Conservation (phyloP, 73 alveolate species). For the Paramecium sexaurelia region DNA sequence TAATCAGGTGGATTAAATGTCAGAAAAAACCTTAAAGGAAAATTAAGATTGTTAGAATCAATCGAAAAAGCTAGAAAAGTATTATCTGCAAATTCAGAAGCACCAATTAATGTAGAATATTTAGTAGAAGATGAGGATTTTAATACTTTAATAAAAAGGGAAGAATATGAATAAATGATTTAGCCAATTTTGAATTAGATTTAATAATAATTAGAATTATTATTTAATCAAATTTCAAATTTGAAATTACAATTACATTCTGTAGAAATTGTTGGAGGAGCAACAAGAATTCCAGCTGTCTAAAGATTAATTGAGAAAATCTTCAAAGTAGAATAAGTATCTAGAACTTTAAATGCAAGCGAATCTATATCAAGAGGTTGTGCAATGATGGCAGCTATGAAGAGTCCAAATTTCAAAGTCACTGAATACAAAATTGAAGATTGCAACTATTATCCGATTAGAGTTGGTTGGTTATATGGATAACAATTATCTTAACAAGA, state of each 20-base stretch:
- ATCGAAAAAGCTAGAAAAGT: conserved; percentile 94
- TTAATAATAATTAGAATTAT: neutral
- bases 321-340: conserved; percentile 86
- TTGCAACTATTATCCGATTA: conserved; percentile 83
- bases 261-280: conserved; percentile 98
- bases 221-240: conserved; percentile 62
- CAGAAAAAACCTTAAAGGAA: conserved; percentile 83
- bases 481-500: conserved; percentile 2
- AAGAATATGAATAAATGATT: conserved; percentile 85
- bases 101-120: conserved; percentile 85
- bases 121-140: conserved; percentile 96
- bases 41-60: conserved; percentile 92
- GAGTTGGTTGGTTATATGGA: conserved; percentile 82
- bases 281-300: conserved; percentile 95
- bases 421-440: conserved; percentile 87
- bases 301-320: conserved; percentile 84
- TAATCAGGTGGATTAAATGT: conserved; percentile 85
- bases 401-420: conserved; percentile 94
- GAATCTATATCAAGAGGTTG: conserved; percentile 99
- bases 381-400: conserved; percentile 98
- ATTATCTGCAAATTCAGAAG: conserved; percentile 92
- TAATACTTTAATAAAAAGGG: conserved; percentile 83
- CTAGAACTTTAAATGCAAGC: conserved; percentile 95
- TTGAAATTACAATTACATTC: conserved; percentile 82
- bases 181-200: conserved; percentile 43